phyloP scores from a whole-genome alignment of 805 yeast genomes.

The Ogataea haglerorum region DNA sequence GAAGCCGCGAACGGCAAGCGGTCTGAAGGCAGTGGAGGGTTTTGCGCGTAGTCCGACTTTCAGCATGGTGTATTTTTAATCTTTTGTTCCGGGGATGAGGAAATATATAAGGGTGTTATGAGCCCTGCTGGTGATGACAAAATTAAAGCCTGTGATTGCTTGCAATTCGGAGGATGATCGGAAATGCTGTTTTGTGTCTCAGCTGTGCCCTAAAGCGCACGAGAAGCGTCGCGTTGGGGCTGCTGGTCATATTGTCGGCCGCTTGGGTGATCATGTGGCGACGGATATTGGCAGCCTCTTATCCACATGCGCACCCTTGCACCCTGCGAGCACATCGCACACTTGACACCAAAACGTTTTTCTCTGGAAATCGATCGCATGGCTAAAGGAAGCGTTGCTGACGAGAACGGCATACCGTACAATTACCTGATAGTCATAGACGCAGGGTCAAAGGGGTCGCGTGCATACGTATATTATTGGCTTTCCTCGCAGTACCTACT shows the following conservation, averaged over 20 bases:
- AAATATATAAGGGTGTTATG: constrained; percentile 5
- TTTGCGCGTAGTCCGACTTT: constrained; percentile 10
- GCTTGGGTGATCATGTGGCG: not conserved
- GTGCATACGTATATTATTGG: constrained; percentile 61
- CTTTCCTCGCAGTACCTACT: constrained; percentile 35
- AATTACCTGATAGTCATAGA: constrained; percentile 61
- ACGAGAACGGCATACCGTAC: constrained; percentile 45
- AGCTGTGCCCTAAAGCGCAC: not conserved
- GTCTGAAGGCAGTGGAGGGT: constrained; percentile 7
- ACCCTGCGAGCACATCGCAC: not conserved
- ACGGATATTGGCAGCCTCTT: constrained; percentile 4
- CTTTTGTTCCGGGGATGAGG: constrained; percentile 6
- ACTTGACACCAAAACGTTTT: constrained; percentile 2
- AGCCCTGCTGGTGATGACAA: constrained; percentile 9
- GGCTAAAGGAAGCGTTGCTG: constrained; percentile 27
- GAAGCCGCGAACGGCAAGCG: constrained; percentile 19
- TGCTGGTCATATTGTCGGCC: not conserved
- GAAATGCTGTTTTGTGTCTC: not conserved
- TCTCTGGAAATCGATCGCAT: not conserved
- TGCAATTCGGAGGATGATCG: constrained; percentile 8
- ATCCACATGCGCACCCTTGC: constrained; percentile 5
- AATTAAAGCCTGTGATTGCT: constrained; percentile 10
- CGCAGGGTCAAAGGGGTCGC: constrained; percentile 63
- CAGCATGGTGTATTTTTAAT: constrained; percentile 2
- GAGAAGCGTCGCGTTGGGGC: not conserved